These are phyloP conservation scores for Diaporthe helianthi DNA, from an alignment of 2,329 filamentous ascomycete genomes.

Conservation along the genomic window DNA sequence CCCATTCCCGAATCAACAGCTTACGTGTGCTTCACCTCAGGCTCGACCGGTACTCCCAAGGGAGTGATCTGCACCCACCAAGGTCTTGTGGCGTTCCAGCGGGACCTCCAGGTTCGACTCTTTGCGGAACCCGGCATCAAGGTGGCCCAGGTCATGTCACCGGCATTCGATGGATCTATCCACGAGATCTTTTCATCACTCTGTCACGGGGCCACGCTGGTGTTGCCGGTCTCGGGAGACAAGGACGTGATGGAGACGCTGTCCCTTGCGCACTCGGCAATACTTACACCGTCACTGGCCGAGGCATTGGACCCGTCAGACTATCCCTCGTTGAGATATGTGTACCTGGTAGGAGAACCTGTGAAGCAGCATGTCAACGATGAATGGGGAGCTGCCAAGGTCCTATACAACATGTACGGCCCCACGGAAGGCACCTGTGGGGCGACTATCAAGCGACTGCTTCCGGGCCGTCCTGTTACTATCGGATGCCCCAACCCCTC, in stretches of 20 bases:
- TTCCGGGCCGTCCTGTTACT: not conserved
- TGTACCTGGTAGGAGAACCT: not conserved
- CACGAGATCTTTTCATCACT: not conserved
- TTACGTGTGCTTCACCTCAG: not conserved
- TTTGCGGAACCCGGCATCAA: not conserved
- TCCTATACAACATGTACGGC: conserved; percentile 4
- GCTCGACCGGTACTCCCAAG: not conserved
- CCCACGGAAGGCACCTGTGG: conserved; percentile 1
- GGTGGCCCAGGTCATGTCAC: not conserved
- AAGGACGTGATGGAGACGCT: not conserved
- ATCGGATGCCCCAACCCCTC: not conserved
- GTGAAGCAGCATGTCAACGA: not conserved
- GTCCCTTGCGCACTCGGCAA: not conserved
- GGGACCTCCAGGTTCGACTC: not conserved
- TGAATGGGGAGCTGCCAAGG: not conserved
- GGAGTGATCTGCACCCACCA: not conserved
- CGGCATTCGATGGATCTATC: not conserved
- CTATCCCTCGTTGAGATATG: not conserved
- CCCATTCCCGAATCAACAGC: not conserved
- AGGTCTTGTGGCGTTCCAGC: not conserved
- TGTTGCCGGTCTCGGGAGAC: not conserved
- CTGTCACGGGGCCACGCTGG: not conserved
- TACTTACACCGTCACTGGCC: not conserved
- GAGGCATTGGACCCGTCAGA: not conserved
- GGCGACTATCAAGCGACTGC: not conserved